Conservation (phyloP, 2,329 filamentous ascomycete species). For the Penicillium carneum region DNA sequence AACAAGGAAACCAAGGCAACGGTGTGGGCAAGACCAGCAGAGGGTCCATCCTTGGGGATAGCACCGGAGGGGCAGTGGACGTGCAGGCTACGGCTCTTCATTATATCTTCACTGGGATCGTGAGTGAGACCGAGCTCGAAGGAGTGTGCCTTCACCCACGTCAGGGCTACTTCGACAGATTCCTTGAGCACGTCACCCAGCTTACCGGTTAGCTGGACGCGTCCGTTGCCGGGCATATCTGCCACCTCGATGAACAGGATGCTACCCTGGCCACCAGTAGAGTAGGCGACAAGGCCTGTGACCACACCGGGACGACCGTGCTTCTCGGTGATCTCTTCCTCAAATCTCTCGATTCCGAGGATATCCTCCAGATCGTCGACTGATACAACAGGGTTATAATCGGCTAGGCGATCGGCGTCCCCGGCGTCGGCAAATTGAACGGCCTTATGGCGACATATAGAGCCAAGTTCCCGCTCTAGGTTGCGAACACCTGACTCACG, state of each 20-base stretch:
- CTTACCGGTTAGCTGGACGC: conserved; percentile 93
- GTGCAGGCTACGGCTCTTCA: conserved; percentile 92
- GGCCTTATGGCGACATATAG: conserved; percentile 91
- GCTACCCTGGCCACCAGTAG: conserved; percentile 87
- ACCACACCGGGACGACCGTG: conserved; percentile 85
- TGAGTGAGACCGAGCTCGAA: conserved; percentile 85
- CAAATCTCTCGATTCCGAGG: conserved; percentile 89
- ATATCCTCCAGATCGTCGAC: conserved; percentile 86
- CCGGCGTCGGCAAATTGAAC: conserved; percentile 92
- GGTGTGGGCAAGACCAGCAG: conserved; percentile 89
- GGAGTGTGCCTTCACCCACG: conserved; percentile 96
- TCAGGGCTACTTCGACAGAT: conserved; percentile 91
- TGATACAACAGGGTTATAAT: conserved; percentile 76
- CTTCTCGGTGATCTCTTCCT: conserved; percentile 93
- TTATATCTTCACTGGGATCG: conserved; percentile 85
- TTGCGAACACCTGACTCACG: conserved; percentile 95
- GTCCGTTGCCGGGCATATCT: conserved; percentile 91
- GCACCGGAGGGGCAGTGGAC: conserved; percentile 95
- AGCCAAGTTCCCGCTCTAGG: conserved; percentile 91
- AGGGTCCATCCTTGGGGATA: conserved; percentile 88
- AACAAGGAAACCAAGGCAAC: conserved; percentile 92
- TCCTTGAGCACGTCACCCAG: conserved; percentile 97
- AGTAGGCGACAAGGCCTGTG: conserved; percentile 94
- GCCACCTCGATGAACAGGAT: conserved; percentile 98
- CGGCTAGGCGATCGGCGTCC: conserved; percentile 71